phyloP scores from a whole-genome alignment of 1,139 yeast species.

The Scheffersomyces titani region DNA sequence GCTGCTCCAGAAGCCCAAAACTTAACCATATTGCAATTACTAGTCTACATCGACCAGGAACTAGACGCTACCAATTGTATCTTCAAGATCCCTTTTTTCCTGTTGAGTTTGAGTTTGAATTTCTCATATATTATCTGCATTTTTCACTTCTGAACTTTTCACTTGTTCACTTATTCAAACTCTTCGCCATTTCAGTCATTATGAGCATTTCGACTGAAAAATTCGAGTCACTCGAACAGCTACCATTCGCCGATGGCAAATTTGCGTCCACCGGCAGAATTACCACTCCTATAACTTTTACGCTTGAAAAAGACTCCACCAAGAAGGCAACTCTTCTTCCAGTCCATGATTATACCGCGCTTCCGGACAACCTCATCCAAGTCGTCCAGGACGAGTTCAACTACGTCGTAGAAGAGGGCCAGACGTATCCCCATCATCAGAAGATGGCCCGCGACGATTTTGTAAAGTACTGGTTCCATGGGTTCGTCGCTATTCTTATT shows the following conservation, averaged over 20 bases:
- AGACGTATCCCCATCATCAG: conserved; percentile 47
- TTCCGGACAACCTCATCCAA: conserved; percentile 37
- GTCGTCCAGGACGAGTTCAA: conserved; percentile 43
- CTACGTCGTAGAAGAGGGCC: conserved; percentile 49
- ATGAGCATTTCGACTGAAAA: too few species aligned
- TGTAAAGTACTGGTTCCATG: conserved; percentile 42
- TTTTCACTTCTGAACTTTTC: too few species aligned
- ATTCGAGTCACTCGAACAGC: conserved; percentile 3
- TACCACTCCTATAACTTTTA: conserved; percentile 26
- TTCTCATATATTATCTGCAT: too few species aligned
- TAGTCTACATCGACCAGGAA: too few species aligned
- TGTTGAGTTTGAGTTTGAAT: too few species aligned
- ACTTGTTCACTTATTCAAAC: too few species aligned
- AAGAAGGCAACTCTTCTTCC: conserved; percentile 37
- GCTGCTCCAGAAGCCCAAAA: too few species aligned
- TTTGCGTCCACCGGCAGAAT: conserved; percentile 24
- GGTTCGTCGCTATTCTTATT: conserved; percentile 47
- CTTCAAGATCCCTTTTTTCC: too few species aligned
- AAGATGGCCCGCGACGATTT: conserved; percentile 31
- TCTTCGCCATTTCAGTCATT: too few species aligned
- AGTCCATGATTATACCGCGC: conserved; percentile 24
- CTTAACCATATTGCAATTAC: too few species aligned
- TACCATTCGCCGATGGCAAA: conserved; percentile 39
- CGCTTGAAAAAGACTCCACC: conserved; percentile 28
- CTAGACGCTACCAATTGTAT: too few species aligned